These are phyloP conservation scores for Apiotrichum gamsii DNA, from an alignment of 1,284 basidiomycete genomes.

Conservation along the genomic window DNA sequence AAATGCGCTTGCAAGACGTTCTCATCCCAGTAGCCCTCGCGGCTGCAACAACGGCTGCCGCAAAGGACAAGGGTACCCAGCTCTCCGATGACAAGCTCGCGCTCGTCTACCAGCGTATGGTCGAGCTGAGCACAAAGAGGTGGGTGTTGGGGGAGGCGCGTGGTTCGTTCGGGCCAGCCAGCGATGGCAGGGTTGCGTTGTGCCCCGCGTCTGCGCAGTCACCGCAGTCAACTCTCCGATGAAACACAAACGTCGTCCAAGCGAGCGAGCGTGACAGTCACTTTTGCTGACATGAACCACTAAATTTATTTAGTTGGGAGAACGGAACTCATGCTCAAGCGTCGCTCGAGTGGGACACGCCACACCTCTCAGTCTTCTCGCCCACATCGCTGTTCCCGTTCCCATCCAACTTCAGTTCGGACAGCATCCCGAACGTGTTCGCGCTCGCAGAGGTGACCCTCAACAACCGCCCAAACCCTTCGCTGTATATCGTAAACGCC, in stretches of 20 bases:
- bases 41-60: neutral
- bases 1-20: no score
- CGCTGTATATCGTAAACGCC: neutral
- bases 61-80: neutral
- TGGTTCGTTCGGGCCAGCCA: no score
- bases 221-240: no score
- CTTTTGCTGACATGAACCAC: no score
- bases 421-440: constrained; percentile 53
- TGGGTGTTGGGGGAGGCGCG: no score
- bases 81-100: neutral
- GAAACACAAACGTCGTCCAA: no score
- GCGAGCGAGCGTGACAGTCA: no score
- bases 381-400: constrained; percentile 29
- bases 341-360: constrained; percentile 62
- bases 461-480: constrained; percentile 26
- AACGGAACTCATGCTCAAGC: constrained; percentile 69
- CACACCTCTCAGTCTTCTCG: constrained; percentile 59
- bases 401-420: constrained; percentile 45
- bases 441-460: constrained; percentile 50
- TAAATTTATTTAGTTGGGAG: constrained; percentile 84
- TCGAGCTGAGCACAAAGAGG: constrained; percentile 17
- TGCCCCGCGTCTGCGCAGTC: no score
- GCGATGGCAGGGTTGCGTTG: no score
- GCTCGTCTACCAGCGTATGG: constrained; percentile 29
- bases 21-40: neutral